phyloP scores from a whole-genome alignment of 352 stramenopile genomes.

The Thraustochytrium striatum region DNA sequence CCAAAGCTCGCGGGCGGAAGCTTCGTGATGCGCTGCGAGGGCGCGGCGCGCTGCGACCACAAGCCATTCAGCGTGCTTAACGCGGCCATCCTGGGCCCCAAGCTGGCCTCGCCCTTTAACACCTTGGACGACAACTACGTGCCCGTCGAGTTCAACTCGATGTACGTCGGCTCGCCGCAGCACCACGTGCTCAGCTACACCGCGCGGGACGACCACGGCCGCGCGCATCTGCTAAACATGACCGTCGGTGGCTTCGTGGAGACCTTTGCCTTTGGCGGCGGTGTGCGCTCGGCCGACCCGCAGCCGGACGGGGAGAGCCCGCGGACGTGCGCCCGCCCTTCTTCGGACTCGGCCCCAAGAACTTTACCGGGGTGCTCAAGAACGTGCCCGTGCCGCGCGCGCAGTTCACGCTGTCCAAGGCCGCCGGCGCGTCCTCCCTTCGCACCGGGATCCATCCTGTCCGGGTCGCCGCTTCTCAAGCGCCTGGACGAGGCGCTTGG shows the following conservation, averaged over 20 bases:
- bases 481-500: conserved; percentile 37
- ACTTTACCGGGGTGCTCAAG: conserved; percentile 1
- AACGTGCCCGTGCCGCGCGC: conserved; percentile 22
- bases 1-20: background rate
- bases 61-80: conserved; percentile 42
- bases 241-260: conserved; percentile 45
- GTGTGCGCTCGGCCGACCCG: background rate
- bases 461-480: conserved; percentile 9
- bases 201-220: background rate
- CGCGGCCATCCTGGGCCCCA: conserved; percentile 31
- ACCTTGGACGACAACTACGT: conserved; percentile 15
- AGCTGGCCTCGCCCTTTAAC: conserved; percentile 21
- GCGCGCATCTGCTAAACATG: background rate
- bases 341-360: background rate
- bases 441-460: conserved; percentile 40
- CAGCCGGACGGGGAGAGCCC: background rate
- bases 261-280: conserved; percentile 43
- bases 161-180: conserved; percentile 39
- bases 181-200: background rate
- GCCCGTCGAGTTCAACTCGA: conserved; percentile 40
- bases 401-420: conserved; percentile 32
- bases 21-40: conserved; percentile 24
- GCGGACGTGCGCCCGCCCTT: background rate
- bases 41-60: background rate
- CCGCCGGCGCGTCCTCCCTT: conserved; percentile 26